Evolutionary conservation across 176 grass and related monocot species (phyloP), one percentile per base, ranked within the genome.

Genomic region (Eragrostis nindensis): DNA sequence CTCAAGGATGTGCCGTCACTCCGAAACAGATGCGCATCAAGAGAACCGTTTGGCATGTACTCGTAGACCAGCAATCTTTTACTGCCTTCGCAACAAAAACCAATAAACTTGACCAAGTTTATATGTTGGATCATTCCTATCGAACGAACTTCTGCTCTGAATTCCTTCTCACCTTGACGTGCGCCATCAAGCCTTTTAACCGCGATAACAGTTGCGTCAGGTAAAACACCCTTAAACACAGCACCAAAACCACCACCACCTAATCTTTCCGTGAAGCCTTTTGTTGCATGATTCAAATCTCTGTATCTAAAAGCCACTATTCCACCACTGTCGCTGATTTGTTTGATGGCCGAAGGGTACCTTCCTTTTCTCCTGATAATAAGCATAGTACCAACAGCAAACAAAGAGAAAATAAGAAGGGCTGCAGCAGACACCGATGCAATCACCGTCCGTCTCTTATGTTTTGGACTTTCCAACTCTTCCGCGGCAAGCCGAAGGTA

Each of bases 131-230:
- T 74, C 5, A 46, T 49, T 43, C 84, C 77, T 11, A 86, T 39
- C 25, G 76, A 80, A 11, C 76, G 71, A 62, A 80, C 77, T 41
- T 86, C 84, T 7, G 84, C 18, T 7, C 84, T 71, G 70, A 86
- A 86, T 46, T 86, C 68, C 61, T 81, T 81, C 50, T 81, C 83
- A 18, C 83, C 83, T 16, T 85, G 74, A 25, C 30, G 42, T 40
- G 67, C 16, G 2, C 83, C 57, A 21, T 85, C 83, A 3, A 86
- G 57, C 11, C 77, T 67, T 71, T 86, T 86, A 11, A 86, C 77
- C 0, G 77, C 84, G 3, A 86, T 48, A 0, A 6, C 24, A 6
- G 62, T 75, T 25, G 61, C 67, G 19, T 67, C 48, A 24, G 47
- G 70, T 8, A 86, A 30, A 8, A 59, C 43, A 12, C 84, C 84